These are phyloP conservation scores for Chaetoceros tenuissimus DNA, from an alignment of 108 stramenopile species.

Conservation along the genomic window DNA sequence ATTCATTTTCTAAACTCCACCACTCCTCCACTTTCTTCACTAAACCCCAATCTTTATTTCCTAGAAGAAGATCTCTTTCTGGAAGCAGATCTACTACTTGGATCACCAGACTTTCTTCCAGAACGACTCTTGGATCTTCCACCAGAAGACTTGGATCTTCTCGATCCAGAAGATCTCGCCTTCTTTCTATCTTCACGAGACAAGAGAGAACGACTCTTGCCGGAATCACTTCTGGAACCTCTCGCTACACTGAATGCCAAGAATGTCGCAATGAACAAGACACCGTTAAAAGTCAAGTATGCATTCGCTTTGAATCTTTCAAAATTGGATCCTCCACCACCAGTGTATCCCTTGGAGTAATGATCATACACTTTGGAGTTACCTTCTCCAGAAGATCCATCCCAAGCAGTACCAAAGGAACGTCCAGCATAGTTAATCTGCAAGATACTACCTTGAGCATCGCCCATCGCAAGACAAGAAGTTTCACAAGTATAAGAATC, in stretches of 20 bases:
- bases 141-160: constrained; percentile 4
- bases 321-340: constrained; percentile 23
- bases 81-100: neutral
- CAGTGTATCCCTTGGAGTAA: constrained; percentile 4
- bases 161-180: constrained; percentile 3
- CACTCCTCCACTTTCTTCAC: neutral
- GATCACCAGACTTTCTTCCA: neutral
- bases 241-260: constrained; percentile 80
- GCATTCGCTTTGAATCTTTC: constrained; percentile 64
- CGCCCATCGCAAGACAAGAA: constrained; percentile 62
- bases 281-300: constrained; percentile 56
- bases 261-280: constrained; percentile 79
- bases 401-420: constrained; percentile 32
- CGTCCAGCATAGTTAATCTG: constrained; percentile 40
- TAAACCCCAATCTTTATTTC: neutral
- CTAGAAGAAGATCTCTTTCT: neutral
- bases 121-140: neutral
- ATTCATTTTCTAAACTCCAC: too few species aligned
- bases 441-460: constrained; percentile 66
- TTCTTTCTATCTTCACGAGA: constrained; percentile 14
- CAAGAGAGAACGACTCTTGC: constrained; percentile 18
- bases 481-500: constrained; percentile 61
- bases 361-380: neutral
- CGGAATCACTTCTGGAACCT: constrained; percentile 28
- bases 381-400: neutral